A percentile compares a stretch with the other conserved stretches of the same genome.
phyloP scores from a whole-genome alignment of 83 land plant genomes.

The Picea abies region DNA sequence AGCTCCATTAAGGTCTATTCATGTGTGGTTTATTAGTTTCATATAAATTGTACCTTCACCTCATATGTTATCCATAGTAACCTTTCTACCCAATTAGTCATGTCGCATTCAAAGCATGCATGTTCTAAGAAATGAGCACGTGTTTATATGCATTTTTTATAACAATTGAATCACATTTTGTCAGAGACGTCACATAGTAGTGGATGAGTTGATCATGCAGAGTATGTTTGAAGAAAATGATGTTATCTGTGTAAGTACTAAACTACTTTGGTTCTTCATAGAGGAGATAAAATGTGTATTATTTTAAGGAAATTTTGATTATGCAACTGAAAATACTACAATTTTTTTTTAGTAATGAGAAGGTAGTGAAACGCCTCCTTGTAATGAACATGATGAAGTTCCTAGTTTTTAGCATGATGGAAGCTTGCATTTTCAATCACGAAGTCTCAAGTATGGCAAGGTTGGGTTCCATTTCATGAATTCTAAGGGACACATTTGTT shows the following conservation, averaged over 20 bases:
- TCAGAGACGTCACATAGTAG: conserved; percentile 86
- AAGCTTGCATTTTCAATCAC: conserved; percentile 18
- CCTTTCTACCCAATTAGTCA: not conserved
- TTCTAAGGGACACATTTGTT: not conserved
- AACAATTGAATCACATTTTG: conserved; percentile 3
- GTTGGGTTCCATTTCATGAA: conserved; percentile 30
- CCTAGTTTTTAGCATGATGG: too few species aligned
- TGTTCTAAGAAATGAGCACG: not conserved
- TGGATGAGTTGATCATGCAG: conserved; percentile 96
- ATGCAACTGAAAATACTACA: too few species aligned
- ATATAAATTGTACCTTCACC: not conserved
- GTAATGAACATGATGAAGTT: too few species aligned
- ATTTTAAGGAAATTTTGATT: too few species aligned
- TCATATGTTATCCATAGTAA: not conserved
- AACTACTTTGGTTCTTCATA: not conserved
- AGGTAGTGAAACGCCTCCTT: too few species aligned
- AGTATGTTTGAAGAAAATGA: conserved; percentile 87
- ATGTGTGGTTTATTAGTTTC: not conserved
- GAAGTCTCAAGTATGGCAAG: conserved; percentile 98
- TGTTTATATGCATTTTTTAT: not conserved
- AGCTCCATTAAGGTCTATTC: not conserved
- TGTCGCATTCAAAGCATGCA: not conserved
- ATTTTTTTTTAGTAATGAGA: too few species aligned
- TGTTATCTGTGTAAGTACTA: conserved; percentile 86
- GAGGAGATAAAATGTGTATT: not conserved